A percentile compares a stretch with the other conserved stretches of the same genome.
Conservation (phyloP, 2,329 filamentous ascomycete species). For the Metarhizium guizhouense region DNA sequence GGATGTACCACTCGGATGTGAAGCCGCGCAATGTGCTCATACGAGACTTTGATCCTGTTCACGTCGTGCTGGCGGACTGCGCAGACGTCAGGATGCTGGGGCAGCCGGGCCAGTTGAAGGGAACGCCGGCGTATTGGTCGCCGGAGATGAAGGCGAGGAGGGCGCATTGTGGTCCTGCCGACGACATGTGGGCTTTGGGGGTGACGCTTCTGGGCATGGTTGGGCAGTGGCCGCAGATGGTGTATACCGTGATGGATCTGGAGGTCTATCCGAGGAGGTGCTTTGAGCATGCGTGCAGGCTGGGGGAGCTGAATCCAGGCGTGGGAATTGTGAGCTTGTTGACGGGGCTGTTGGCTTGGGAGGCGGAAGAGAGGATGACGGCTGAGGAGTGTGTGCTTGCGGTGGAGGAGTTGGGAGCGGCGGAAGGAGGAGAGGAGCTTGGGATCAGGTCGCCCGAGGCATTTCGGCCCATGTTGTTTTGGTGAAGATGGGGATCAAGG, state of each 20-base stretch:
- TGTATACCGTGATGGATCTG: slow-evolving; percentile 8
- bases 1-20: slow-evolving; percentile 20
- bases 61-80: slow-evolving; percentile 22
- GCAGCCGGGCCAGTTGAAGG: slow-evolving; percentile 8
- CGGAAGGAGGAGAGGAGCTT: slow-evolving; percentile 5
- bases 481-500: slow-evolving; percentile 11
- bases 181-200: slow-evolving; percentile 27
- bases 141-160: slow-evolving; percentile 16
- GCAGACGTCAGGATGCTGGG: slow-evolving; percentile 17
- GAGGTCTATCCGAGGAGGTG: slow-evolving; percentile 16
- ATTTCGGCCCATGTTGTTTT: slow-evolving; percentile 18
- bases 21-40: slow-evolving; percentile 24
- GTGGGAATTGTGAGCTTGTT: slow-evolving; percentile 13
- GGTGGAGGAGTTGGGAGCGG: slow-evolving; percentile 3
- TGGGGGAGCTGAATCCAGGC: slow-evolving; percentile 16
- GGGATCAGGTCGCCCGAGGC: slow-evolving; percentile 14
- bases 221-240: slow-evolving; percentile 16
- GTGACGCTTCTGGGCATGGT: slow-evolving; percentile 21
- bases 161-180: slow-evolving; percentile 14
- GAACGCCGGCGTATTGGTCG: slow-evolving; percentile 21
- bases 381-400: slow-evolving; percentile 12
- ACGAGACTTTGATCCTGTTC: slow-evolving; percentile 16
- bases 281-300: slow-evolving; percentile 12
- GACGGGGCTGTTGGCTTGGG: slow-evolving; percentile 13
- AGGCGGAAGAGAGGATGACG: slow-evolving; percentile 10